Evolutionary conservation across 139 green algal species (phyloP), one percentile per base, ranked within the genome.

Genomic region (Pleodorina starrii): DNA sequence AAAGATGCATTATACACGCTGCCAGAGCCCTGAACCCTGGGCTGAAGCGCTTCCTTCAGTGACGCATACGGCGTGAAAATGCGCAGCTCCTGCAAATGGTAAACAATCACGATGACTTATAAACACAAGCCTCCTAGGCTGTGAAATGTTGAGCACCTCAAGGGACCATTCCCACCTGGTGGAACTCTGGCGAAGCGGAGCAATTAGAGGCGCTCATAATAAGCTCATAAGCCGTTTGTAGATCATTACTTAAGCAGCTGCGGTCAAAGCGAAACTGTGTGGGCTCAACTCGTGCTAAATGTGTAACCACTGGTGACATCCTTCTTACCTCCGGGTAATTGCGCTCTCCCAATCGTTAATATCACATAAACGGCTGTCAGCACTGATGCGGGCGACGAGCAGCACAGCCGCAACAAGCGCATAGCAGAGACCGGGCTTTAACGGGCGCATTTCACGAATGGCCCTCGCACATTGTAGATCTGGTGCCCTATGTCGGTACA

Each of bases 361-460:
- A 29, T 35, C n/a, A 25, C 73, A 81, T 11, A 60, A 23, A 40
- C 16, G 19, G 23, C 27, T 25, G 32, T 46, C 35, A 10, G 35
- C 35, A 32, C 68, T 29, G 19, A 81, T 57, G 19, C 27, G 42
- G 29, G 27, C 6, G 43, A 35, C 42, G 12, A 81, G 43, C 23
- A 81, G 73, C 73, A 81, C 12, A 32, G 73, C 73, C 73, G 23
- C 73, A 81, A 40, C 25, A 42, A 57, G 23, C 23, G 40, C 73
- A 23, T 23, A 38, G 2, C 63, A 35, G 21, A 73, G 35, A 78
- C 19, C 23, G 23, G 71, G 71, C 71, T 32, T 51, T 36, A 35
- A 78, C 35, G 19, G 5, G 35, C 71, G 71, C 71, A 51, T 78
- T 78, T 78, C 71, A 78, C 27, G 38, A 38, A 11, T 71, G n/a